Evolutionary conservation across 257 asterid species (phyloP), one percentile per base, ranked within the genome.

Genomic region (Solanum ahanhuiri): DNA sequence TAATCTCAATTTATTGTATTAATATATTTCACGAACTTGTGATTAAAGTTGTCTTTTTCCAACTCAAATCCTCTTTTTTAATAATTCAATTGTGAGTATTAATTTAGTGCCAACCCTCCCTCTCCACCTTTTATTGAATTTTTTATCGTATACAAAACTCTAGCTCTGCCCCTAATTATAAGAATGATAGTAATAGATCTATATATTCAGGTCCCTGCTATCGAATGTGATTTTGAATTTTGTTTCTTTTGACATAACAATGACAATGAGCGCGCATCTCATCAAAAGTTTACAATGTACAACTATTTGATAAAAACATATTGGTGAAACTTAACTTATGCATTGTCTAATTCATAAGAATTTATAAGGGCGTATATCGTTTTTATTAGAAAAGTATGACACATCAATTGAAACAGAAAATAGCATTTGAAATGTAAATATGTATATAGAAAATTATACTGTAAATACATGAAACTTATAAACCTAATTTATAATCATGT

Each of bases 11-110:
- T 64, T 43, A 23, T 71, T 54, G 67, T 39, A 41, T 0, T 7
- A 41, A 12, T 25, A 45, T 45, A 45, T 3, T 23, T 41, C 8
- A 34, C 23, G 7, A 70, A 70, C 11, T n/a, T 39, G 12, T 77
- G n/a, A 77, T 34, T 23, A n/a, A 83, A 63, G 7, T 75, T 75
- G 82, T 82, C 39, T 30, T 85, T 70, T 79, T 85, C 90, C 88
- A 73, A 85, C 75, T 82, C 87, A 87, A 81, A 5, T n/a, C 57
- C 82, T 6, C 58, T 39, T 10, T 39, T 39, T 0, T 6, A 66
- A 28, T 28, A 5, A 37, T 75, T 8, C 22, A 73, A 37, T 7
- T 34, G 31, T 34, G 20, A 35, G 31, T 20, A 45, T 64, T 58
- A 20, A 58, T 34, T 72, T 72, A 20, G 51, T 33, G 14, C 31